Percentiles rank a stretch among this genome's conserved stretches.
Evolutionary conservation across 2,329 filamentous ascomycete genomes (phyloP).

Genomic region (Aspergillus tubingensis): DNA sequence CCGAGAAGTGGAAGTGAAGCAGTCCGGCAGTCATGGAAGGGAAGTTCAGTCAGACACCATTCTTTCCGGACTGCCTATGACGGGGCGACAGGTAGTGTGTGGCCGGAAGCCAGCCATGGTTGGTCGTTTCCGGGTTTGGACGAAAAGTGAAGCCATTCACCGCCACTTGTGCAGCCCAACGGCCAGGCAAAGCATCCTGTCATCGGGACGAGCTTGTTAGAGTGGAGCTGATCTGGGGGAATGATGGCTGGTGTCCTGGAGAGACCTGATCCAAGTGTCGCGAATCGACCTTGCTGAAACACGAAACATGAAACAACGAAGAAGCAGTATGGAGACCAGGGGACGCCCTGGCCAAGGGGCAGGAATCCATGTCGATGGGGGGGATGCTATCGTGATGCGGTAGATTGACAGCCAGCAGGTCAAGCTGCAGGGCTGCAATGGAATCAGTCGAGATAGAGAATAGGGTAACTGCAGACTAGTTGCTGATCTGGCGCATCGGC

Average conservation of each 20-base stretch:
- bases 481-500: not conserved
- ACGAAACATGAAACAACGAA: not conserved
- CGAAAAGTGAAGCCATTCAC: conserved; percentile 11
- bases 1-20: not conserved
- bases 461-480: not conserved
- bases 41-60: not conserved
- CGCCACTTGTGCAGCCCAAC: conserved; percentile 11
- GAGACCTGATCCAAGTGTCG: not conserved
- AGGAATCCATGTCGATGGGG: not conserved
- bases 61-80: conserved; percentile 8
- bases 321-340: not conserved
- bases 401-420: not conserved
- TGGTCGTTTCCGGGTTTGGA: conserved; percentile 2
- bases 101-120: not conserved
- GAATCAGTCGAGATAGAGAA: not conserved
- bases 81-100: conserved; percentile 10
- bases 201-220: not conserved
- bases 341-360: not conserved
- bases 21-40: not conserved
- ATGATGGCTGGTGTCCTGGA: not conserved
- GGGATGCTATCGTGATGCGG: not conserved
- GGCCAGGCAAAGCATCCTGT: not conserved
- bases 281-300: not conserved
- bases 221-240: not conserved
- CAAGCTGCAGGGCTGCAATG: not conserved